Conservation (phyloP, 352 stramenopile species). For the Aphanomyces invadans region DNA sequence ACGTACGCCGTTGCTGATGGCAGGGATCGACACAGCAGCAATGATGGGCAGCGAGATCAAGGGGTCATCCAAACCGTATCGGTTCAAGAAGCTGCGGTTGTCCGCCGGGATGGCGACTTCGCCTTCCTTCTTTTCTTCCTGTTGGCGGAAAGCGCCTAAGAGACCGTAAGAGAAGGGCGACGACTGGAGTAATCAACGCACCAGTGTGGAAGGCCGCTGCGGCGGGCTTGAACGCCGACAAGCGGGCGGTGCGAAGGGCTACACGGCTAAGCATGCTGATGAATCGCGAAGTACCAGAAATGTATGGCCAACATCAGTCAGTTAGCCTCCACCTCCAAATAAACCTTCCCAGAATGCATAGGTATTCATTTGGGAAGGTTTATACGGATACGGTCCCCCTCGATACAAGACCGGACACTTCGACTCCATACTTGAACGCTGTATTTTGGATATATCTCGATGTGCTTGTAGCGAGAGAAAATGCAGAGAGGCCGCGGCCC, state of each 20-base stretch:
- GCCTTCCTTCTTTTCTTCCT: slow-evolving; percentile 41
- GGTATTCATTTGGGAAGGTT: slow-evolving; percentile 11
- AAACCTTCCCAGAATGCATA: neutral
- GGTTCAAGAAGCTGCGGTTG: slow-evolving; percentile 41
- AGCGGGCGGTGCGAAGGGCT: slow-evolving; percentile 48
- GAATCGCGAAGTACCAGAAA: slow-evolving; percentile 23
- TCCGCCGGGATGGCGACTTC: slow-evolving; percentile 33
- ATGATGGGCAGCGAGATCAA: slow-evolving; percentile 75
- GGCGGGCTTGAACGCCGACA: slow-evolving; percentile 40
- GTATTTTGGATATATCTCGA: too few relatives aligned
- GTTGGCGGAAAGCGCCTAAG: slow-evolving; percentile 37
- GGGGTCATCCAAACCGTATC: slow-evolving; percentile 72
- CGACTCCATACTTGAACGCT: neutral
- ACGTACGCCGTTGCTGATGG: slow-evolving; percentile 74
- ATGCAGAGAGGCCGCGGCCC: neutral
- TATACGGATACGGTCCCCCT: slow-evolving; percentile 11
- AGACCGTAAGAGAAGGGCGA: neutral
- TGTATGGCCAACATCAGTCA: slow-evolving; percentile 25
- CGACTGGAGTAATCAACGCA: neutral
- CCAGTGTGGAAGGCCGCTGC: slow-evolving; percentile 45
- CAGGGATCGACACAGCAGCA: slow-evolving; percentile 58
- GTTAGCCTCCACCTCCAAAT: slow-evolving; percentile 1
- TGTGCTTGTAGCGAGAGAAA: neutral
- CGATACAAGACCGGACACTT: slow-evolving; percentile 3
- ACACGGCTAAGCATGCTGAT: slow-evolving; percentile 60